Base-by-base conservation (phyloP, 805 yeast species). In the Sungouiozyma ichnusensis region DNA sequence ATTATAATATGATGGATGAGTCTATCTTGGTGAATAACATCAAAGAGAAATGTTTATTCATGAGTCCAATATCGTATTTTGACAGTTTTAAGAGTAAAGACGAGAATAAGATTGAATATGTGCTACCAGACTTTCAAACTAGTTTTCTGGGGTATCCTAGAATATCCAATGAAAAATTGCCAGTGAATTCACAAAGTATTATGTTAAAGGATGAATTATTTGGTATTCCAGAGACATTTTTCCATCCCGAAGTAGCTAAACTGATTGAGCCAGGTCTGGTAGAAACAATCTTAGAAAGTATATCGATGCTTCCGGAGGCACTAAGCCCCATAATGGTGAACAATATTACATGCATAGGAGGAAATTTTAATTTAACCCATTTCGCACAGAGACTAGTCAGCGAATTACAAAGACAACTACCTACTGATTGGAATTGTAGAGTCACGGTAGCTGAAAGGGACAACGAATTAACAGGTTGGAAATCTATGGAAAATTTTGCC, bases 1-100 rank as follows among this genome's bases (percentile, higher is more conserved):
- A 92, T 65, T 92, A 88, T 60, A 90, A 92, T 55, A 87, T 92
- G 50, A 79, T 85, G 57, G 96, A 92, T 46, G 99, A 94, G 61
- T 81, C 95, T 0, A 68, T 83, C 2, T 64, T 92, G 37, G 79
- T 92, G 38, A 85, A 87, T 55, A 79, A 82, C 38, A 83, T 94
- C 49, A 92, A 92, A 55, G 96, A 88, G 55, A 68, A 73, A 32
- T 62, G 66, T 45, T 38, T 57, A 2, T 60, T 54, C 37, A 53
- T 61, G 42, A 54, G 45, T 66, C 90, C 32, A 72, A 85, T 59
- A 78, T 75, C 66, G 29, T 57, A 50, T 53, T 55, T 55, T 33
- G 60, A 56, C 31, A 54, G 61, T 39, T 57, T 60, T 31, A 54
- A 54, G 35, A 47, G 48, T 9, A 52, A 55, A 32, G 57, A 60